Conservation (phyloP, 495 filamentous ascomycete genomes). For the Talaromyces liani region DNA sequence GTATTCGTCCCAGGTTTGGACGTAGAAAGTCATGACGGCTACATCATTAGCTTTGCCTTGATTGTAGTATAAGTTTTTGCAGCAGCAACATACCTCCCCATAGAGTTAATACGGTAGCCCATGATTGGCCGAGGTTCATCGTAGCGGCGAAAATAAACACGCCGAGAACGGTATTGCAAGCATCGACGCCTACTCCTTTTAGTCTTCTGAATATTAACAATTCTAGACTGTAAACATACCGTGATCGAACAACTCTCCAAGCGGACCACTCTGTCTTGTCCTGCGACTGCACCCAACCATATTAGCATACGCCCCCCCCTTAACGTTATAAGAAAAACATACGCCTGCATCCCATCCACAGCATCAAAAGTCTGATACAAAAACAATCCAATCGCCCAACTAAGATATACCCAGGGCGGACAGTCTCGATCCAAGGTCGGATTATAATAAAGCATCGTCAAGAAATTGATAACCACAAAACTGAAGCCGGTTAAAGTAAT, state of each 20-base stretch:
- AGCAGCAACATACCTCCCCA: constrained; percentile 60
- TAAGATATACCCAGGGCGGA: constrained; percentile 88
- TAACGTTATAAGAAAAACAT: constrained; percentile 26
- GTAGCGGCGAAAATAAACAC: constrained; percentile 82
- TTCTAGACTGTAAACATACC: no score
- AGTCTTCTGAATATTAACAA: no score
- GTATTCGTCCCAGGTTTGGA: constrained; percentile 99
- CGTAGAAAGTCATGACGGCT: constrained; percentile 83
- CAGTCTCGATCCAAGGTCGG: constrained; percentile 91
- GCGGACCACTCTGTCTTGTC: constrained; percentile 84
- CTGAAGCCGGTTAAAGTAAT: constrained; percentile 89
- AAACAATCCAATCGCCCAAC: constrained; percentile 83
- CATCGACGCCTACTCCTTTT: no score
- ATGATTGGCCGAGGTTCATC: constrained; percentile 89
- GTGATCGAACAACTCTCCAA: constrained; percentile 96
- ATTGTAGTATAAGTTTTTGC: background rate
- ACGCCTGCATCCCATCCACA: constrained; percentile 91
- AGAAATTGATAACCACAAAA: constrained; percentile 85
- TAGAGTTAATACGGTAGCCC: constrained; percentile 76
- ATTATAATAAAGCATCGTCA: constrained; percentile 94
- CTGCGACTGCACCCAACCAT: constrained; percentile 50
- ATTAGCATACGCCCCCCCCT: constrained; percentile 12
- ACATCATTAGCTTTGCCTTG: background rate
- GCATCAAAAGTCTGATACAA: constrained; percentile 98
- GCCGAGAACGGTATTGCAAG: constrained; percentile 90